Base-by-base conservation (phyloP, 495 filamentous ascomycete genomes). In the Cercophora newfieldiana region DNA sequence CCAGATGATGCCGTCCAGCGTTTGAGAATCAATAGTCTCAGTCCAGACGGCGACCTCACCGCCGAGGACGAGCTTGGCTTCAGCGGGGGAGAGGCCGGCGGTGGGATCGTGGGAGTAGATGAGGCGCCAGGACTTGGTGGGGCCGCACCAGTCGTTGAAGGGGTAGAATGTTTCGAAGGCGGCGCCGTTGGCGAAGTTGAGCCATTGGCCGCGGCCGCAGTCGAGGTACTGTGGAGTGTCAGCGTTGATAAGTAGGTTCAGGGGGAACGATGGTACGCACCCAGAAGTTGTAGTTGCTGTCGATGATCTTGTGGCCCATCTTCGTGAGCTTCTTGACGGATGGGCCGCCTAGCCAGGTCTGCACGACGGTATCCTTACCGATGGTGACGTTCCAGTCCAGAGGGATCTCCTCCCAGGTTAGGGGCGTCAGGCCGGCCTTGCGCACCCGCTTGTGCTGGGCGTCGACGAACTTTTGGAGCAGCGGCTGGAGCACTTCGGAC, bases 361-460 rank as follows among this genome's bases (percentile, higher is more conserved):
- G 91, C 6, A 94, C 85, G 33, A 95, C 81, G 25, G 80, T 78
- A 58, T 89, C 84, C 24, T 80, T 70, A 0, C 85, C 83, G 7
- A 94, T 78, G 0, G 83, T 89, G 25, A 94, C 70, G 74, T 92
- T 90, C 86, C 90, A 94, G 24, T 85, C 79, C 12, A 91, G 78
- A 2, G 91, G 82, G 80, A 91, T 91, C 73, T 95, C 91, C 75
- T 95, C 91, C 91, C 91, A 95, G 6, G 90, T 86, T 16, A 94
- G 78, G 1, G 90, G 90, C 10, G 82, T 83, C 69, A 93, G 75
- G 16, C 87, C 88, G 0, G 82, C 78, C 21, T 77, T 75, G 25
- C 82, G 73, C 8, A 93, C 80, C 19, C 85, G 81, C 37, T 69
- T 75, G 68, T 92, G 90, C 67, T 85, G 85, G 64, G 81, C 78